Evolutionary conservation across 257 asterid genomes (phyloP), one percentile per base, ranked within the genome.

Genomic region (Euphrasia confusa): DNA sequence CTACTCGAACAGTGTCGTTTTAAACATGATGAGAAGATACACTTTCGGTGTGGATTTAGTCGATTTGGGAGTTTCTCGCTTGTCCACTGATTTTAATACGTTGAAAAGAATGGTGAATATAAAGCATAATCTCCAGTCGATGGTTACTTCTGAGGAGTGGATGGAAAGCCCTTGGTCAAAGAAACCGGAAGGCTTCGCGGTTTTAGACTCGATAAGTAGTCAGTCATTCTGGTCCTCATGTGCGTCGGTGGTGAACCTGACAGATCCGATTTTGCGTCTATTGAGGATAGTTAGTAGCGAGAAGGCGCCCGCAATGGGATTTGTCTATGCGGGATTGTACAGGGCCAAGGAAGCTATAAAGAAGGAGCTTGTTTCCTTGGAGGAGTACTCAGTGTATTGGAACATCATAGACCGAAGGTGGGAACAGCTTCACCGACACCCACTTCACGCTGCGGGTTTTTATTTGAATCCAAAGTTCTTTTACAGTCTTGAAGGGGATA

Each of bases 61-160:
- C 62, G 95, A 87, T 77, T 7, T 67, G 49, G 97, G 99, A 15
- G 60, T 47, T n/a, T 82, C 88, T 68, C 78, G 68, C 10, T 74
- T 81, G 0, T 76, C 84, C 44, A 87, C 96, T 1, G 89, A 82
- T 82, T 87, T 93, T 63, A 60, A 67, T 76, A 87, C 95, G 32
- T 59, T 93, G 78, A 83, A 85, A 70, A 69, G 95, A 69, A 85
- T 93, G 95, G 74, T 82, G 52, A 78, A 65, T 50, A 78, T 84
- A 64, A 80, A 81, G 65, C 87, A 87, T 75, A 77, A 84, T 73
- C 72, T 92, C 60, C 95, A 86, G 67, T 80, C 91, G 27, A 89
- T 89, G 95, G 81, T 87, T 68, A 79, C 94, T 69, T 92, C 97
- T 9, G 88, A 83, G 72, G 99, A 89, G 71, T 92, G 99, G 99